phyloP scores from a whole-genome alignment of 2,329 filamentous ascomycete species.

The Hypoxylon sp. region DNA sequence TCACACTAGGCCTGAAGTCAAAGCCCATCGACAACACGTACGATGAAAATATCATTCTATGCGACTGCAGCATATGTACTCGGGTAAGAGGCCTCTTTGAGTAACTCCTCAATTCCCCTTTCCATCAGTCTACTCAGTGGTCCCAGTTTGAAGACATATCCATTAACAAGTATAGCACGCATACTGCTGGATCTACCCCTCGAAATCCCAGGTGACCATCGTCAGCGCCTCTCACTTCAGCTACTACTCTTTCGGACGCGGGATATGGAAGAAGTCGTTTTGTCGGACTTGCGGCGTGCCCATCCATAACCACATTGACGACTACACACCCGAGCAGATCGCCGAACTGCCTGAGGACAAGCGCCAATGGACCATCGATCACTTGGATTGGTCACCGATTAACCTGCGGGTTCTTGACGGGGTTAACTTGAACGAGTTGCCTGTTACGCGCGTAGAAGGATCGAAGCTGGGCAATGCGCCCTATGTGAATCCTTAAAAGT shows the following conservation, averaged over 20 bases:
- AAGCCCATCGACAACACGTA: conserved; percentile 59
- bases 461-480: conserved; percentile 43
- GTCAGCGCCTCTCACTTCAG: conserved; percentile 56
- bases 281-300: conserved; percentile 63
- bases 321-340: conserved; percentile 54
- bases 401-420: conserved; percentile 60
- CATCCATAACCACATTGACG: conserved; percentile 54
- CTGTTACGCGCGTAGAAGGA: conserved; percentile 49
- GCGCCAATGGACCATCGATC: conserved; percentile 35
- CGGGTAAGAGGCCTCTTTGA: conserved; percentile 53
- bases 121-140: neutral
- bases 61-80: conserved; percentile 65
- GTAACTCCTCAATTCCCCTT: neutral
- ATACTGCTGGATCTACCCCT: conserved; percentile 62
- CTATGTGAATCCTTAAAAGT: conserved; percentile 59
- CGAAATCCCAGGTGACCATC: conserved; percentile 56
- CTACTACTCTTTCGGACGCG: conserved; percentile 56
- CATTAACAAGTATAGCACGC: conserved; percentile 53
- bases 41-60: conserved; percentile 56
- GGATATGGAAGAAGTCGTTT: conserved; percentile 58
- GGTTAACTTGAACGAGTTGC: conserved; percentile 55
- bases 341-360: conserved; percentile 51
- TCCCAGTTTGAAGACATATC: neutral
- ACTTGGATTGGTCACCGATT: conserved; percentile 51
- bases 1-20: conserved; percentile 59